Percentiles rank a stretch among this genome's conserved stretches.
Evolutionary conservation across 176 grass and related monocot genomes (phyloP).

Genomic region (Bolboschoenus planiculmis): DNA sequence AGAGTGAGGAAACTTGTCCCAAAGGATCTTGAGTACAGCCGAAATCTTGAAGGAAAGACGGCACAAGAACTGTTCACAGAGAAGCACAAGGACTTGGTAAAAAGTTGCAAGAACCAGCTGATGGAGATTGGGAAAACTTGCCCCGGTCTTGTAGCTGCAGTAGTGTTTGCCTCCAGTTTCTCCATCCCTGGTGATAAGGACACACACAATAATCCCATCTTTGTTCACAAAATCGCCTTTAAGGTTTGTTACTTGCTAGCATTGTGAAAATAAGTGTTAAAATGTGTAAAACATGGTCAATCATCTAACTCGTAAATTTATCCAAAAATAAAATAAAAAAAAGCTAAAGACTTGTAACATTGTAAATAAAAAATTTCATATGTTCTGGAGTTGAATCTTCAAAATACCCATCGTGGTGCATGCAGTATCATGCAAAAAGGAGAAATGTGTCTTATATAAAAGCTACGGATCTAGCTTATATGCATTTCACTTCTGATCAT

Average conservation of each 20-base stretch:
- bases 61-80: conserved; percentile 29
- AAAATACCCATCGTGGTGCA: background rate
- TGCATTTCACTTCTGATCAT: background rate
- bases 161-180: conserved; percentile 37
- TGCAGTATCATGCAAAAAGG: background rate
- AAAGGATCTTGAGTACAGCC: background rate
- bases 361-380: background rate
- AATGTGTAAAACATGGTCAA: background rate
- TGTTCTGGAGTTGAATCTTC: background rate
- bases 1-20: conserved; percentile 13
- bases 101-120: background rate
- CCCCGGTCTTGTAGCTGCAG: conserved; percentile 25
- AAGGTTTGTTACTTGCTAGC: conserved; percentile 6
- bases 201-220: background rate
- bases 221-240: conserved; percentile 14
- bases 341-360: background rate
- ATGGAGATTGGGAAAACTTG: conserved; percentile 29
- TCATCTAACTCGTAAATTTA: background rate
- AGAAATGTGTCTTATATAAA: background rate
- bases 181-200: conserved; percentile 37
- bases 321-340: background rate
- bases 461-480: background rate
- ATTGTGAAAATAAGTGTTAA: background rate
- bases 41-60: conserved; percentile 12
- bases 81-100: background rate